Evolutionary conservation across 352 stramenopile species (phyloP).

Genomic region (Globisporangium paddicum): DNA sequence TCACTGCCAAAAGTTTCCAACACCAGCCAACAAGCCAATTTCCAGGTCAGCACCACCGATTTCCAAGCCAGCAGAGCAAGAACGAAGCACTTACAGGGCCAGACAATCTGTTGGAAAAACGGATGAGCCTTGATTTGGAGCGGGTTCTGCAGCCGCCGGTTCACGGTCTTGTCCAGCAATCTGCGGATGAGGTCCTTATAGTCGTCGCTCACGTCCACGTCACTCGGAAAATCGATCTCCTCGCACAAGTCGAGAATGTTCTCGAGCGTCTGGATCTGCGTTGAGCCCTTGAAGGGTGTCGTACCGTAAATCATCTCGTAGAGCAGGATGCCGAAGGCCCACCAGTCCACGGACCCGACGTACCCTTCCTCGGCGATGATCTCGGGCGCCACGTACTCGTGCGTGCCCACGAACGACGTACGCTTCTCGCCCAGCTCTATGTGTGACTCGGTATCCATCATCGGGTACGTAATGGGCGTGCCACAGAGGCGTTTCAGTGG

Average conservation of each 20-base stretch:
- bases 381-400: conserved; percentile 63
- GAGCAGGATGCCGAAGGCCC: conserved; percentile 56
- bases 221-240: conserved; percentile 47
- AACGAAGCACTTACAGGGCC: conserved; percentile 56
- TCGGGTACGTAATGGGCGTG: conserved; percentile 22
- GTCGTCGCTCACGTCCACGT: conserved; percentile 49
- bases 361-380: conserved; percentile 60
- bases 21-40: neutral
- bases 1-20: conserved; percentile 17
- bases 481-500: conserved; percentile 17
- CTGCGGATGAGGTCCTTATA: conserved; percentile 72
- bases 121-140: conserved; percentile 90
- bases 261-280: conserved; percentile 41
- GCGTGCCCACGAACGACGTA: conserved; percentile 53
- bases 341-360: conserved; percentile 59
- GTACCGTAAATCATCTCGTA: conserved; percentile 58
- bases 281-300: conserved; percentile 44
- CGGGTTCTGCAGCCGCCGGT: conserved; percentile 84
- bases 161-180: conserved; percentile 26
- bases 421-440: conserved; percentile 29
- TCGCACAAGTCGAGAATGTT: conserved; percentile 41
- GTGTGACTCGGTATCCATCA: conserved; percentile 53
- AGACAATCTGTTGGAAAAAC: conserved; percentile 89
- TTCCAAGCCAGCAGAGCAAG: neutral
- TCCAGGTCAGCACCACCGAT: neutral